Conservation (phyloP, 345 rosid species). For the Fremontodendron californicum region DNA sequence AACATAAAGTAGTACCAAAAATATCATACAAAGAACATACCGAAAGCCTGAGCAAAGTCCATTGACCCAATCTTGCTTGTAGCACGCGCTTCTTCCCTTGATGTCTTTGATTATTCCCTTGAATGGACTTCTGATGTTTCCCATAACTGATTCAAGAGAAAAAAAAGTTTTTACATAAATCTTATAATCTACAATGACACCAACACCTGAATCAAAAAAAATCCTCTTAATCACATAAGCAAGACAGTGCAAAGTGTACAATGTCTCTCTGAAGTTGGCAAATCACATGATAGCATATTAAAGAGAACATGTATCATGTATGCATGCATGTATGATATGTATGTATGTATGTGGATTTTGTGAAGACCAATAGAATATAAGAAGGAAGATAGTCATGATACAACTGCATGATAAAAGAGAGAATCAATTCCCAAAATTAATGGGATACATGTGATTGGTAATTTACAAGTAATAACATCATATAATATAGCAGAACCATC, state of each 20-base stretch:
- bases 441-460: neutral
- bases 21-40: slow-evolving; percentile 20
- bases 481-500: neutral
- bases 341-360: neutral
- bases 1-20: slow-evolving; percentile 3
- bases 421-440: too few species aligned
- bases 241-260: neutral
- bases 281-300: neutral
- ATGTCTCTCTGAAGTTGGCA: neutral
- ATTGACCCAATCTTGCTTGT: slow-evolving; percentile 61
- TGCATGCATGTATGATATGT: too few species aligned
- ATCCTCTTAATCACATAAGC: neutral
- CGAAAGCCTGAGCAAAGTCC: slow-evolving; percentile 47
- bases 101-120: slow-evolving; percentile 57
- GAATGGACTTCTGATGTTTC: slow-evolving; percentile 44
- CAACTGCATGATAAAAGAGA: neutral
- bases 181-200: neutral
- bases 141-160: slow-evolving; percentile 37
- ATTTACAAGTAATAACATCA: neutral
- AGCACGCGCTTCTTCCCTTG: slow-evolving; percentile 56
- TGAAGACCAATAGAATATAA: neutral
- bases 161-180: neutral
- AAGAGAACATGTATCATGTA: neutral
- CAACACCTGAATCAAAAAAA: neutral
- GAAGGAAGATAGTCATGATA: neutral